A percentile compares a stretch with the other conserved stretches of the same genome.
Conservation (phyloP, 495 filamentous ascomycete species). For the Podospora bellae-mahoneyi region DNA sequence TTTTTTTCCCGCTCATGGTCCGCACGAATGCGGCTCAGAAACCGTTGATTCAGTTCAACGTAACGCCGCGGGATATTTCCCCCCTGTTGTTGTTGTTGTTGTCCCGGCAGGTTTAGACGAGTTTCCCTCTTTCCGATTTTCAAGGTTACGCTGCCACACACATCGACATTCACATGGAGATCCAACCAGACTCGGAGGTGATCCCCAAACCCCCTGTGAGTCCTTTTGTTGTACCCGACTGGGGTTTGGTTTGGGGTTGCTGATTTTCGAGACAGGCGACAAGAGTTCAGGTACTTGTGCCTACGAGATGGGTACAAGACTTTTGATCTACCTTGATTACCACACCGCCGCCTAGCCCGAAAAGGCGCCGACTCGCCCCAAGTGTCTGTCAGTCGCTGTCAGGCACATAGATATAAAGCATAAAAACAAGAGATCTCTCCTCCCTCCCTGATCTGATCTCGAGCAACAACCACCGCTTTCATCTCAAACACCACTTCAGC, state of each 20-base stretch:
- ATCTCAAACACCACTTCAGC: background rate
- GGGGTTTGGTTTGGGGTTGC: background rate
- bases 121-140: background rate
- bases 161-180: constrained; percentile 4
- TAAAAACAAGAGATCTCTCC: background rate
- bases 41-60: constrained; percentile 7
- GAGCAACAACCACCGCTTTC: background rate
- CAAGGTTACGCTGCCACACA: constrained; percentile 12
- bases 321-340: background rate
- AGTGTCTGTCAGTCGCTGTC: background rate
- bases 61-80: constrained; percentile 1
- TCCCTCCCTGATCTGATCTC: background rate
- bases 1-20: background rate
- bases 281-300: background rate
- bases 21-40: constrained; percentile 16
- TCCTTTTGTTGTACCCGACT: background rate
- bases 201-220: background rate
- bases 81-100: background rate
- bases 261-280: background rate
- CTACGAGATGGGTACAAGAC: background rate
- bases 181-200: no score
- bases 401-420: background rate
- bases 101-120: constrained; percentile 24
- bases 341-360: constrained; percentile 7
- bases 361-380: constrained; percentile 4